These are phyloP conservation scores for Tricholoma matsutake DNA, from an alignment of 768 basidiomycete genomes.

Conservation along the genomic window DNA sequence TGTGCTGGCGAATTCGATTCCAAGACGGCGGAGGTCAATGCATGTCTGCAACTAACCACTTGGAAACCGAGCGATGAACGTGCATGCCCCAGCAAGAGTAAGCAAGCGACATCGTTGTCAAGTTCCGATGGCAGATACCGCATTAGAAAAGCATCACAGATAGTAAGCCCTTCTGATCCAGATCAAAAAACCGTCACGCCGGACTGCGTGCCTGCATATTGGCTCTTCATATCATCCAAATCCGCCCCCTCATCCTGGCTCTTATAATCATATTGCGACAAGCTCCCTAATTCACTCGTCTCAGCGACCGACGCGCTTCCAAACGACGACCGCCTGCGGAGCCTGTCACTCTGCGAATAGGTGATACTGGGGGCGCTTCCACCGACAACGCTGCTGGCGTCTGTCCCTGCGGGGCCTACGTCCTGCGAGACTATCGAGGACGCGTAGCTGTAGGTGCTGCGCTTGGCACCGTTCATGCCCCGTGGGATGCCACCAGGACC, in stretches of 20 bases:
- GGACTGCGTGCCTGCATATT: constrained; percentile 82
- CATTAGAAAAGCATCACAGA: constrained; percentile 1
- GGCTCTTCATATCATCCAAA: constrained; percentile 84
- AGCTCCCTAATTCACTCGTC: constrained; percentile 72
- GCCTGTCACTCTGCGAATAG: constrained; percentile 88
- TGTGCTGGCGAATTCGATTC: constrained; percentile 9
- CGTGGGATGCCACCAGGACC: constrained; percentile 59
- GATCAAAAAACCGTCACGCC: constrained; percentile 84
- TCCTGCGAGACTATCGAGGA: constrained; percentile 94
- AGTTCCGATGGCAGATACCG: constrained; percentile 7
- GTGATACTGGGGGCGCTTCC: constrained; percentile 60
- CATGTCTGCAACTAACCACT: constrained; percentile 10
- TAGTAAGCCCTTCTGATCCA: neutral
- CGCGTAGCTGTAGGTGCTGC: constrained; percentile 80
- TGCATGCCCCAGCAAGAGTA: constrained; percentile 1
- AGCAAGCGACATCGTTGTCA: constrained; percentile 8
- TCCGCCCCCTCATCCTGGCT: constrained; percentile 82
- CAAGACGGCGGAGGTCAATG: constrained; percentile 13
- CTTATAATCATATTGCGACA: constrained; percentile 82
- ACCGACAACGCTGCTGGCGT: constrained; percentile 61
- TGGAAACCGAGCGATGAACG: constrained; percentile 6
- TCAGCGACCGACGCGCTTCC: constrained; percentile 66
- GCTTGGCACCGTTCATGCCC: constrained; percentile 62
- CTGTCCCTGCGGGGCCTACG: constrained; percentile 60
- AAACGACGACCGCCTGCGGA: constrained; percentile 75